Evolutionary conservation across 2,329 filamentous ascomycete species (phyloP).

Genomic region (Apiospora sp.): DNA sequence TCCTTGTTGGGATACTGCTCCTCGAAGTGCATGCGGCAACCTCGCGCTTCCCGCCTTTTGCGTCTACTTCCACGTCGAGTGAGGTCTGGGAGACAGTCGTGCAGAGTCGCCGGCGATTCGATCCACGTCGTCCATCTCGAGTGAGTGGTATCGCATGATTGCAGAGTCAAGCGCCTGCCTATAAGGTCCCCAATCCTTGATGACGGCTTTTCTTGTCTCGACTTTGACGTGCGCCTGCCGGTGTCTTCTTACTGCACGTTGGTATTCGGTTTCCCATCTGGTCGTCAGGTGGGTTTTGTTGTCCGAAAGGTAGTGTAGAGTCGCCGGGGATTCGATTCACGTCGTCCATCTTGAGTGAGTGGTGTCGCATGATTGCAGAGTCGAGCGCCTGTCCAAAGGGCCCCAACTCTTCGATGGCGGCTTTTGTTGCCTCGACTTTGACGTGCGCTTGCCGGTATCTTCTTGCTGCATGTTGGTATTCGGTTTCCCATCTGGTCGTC

Average conservation of each 20-base stretch:
- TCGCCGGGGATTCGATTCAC: slow-evolving; percentile 95
- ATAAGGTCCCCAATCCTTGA: slow-evolving; percentile 90
- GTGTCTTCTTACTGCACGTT: slow-evolving; percentile 80
- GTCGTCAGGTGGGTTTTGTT: slow-evolving; percentile 63
- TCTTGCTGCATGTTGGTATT: slow-evolving; percentile 82
- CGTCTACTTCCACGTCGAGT: too few relatives aligned
- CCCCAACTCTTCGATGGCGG: slow-evolving; percentile 87
- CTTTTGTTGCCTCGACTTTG: slow-evolving; percentile 89
- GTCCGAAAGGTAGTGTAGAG: slow-evolving; percentile 35
- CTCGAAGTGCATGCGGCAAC: too few relatives aligned
- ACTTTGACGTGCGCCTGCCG: slow-evolving; percentile 89
- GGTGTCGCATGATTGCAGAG: slow-evolving; percentile 97
- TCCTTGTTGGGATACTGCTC: too few relatives aligned
- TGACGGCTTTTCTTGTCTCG: slow-evolving; percentile 89
- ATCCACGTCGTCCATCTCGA: slow-evolving; percentile 99
- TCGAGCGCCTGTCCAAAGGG: slow-evolving; percentile 86
- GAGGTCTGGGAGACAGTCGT: too few relatives aligned
- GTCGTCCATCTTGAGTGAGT: slow-evolving; percentile 96
- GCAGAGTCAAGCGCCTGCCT: slow-evolving; percentile 88
- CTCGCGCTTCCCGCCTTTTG: too few relatives aligned
- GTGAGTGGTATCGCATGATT: slow-evolving; percentile 93
- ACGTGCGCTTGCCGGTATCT: slow-evolving; percentile 90
- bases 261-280: slow-evolving; percentile 88
- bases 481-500: slow-evolving; percentile 81
- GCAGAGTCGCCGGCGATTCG: slow-evolving; percentile 81